Evolutionary conservation across 2,329 filamentous ascomycete genomes (phyloP), one percentile per base, ranked within the genome.

Genomic region (Sporothrix variecibatus): DNA sequence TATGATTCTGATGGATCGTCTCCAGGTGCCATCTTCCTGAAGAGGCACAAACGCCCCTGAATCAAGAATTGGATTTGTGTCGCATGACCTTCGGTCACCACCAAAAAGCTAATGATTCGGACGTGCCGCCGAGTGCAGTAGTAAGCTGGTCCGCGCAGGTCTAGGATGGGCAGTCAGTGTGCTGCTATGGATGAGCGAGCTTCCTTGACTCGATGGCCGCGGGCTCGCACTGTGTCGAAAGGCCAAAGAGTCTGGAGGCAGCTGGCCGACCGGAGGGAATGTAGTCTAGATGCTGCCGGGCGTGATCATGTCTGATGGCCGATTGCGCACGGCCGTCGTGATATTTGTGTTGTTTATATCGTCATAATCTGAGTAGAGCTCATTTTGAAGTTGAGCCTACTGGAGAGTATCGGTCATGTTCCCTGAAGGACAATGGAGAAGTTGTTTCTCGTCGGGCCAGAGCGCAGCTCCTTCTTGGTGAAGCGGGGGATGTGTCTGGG

Each of bases 391-490:
- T 15, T 46, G 38, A 67, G 38, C 20, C 62, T 23, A 8, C 5
- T 15, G 9, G 15, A 2, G 28, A n/a, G 2, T 26, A 9, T 12
- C 3, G 1, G 40, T 76, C 70, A 72, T n/a, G 71, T 65, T 73
- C 76, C 78, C 68, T 83, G 85, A 75, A 97, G 81, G 20, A 94
- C 88, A 78, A 98, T 91, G 17, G 93, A 90, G 82, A 98, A 99
- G 80, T 99, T 98, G 83, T 99, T 99, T 81, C 94, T 90, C 31
- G 86, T 88, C 72, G 86, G 85, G 12, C 95, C 95, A 28, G 93
- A 88, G 75, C 93, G 91, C 56, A 97, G 81, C 80, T 96, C 92
- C 75, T 89, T 88, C 83, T 98, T 98, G 75, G 86, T 86, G 79
- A 92, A 93, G 15, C 80, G 80, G 69, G 77, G 78, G 68, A 76